Evolutionary conservation across 2,329 filamentous ascomycete genomes (phyloP).

Genomic region (Dendryphion nanum): DNA sequence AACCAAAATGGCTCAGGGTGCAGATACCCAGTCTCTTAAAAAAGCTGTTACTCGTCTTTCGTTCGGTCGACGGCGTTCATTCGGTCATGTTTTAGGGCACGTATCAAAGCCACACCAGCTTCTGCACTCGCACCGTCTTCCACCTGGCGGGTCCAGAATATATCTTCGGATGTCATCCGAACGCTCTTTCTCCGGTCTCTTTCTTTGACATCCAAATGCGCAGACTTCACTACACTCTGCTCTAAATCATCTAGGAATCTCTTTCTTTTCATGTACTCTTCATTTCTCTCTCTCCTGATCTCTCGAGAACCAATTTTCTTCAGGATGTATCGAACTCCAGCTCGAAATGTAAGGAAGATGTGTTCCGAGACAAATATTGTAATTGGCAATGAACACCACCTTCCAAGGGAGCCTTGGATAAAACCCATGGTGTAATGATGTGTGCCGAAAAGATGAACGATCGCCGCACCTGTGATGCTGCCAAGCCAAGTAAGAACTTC

Average conservation of each 20-base stretch:
- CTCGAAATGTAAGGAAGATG: constrained; percentile 31
- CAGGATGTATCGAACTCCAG: constrained; percentile 24
- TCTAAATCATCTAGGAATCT: constrained; percentile 27
- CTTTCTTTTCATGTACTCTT: constrained; percentile 27
- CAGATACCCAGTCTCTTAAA: no score
- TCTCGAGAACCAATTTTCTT: constrained; percentile 28
- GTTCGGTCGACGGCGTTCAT: no score
- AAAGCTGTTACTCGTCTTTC: no score
- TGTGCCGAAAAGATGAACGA: constrained; percentile 32
- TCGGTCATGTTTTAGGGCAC: constrained; percentile 18
- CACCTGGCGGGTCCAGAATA: constrained; percentile 31
- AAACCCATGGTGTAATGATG: constrained; percentile 2
- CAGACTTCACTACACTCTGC: constrained; percentile 13
- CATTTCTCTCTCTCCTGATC: constrained; percentile 23
- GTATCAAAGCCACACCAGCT: constrained; percentile 24
- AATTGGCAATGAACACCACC: constrained; percentile 28
- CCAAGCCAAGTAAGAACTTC: constrained; percentile 35
- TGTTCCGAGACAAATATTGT: constrained; percentile 33
- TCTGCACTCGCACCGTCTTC: constrained; percentile 23
- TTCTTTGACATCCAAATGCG: constrained; percentile 15
- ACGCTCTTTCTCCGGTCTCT: constrained; percentile 31
- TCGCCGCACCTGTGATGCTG: constrained; percentile 30
- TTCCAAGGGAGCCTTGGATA: constrained; percentile 2
- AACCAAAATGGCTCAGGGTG: no score
- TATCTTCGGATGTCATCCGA: constrained; percentile 26